Base-by-base conservation (phyloP, 257 asterid genomes). In the Gynochthodes officinalis region DNA sequence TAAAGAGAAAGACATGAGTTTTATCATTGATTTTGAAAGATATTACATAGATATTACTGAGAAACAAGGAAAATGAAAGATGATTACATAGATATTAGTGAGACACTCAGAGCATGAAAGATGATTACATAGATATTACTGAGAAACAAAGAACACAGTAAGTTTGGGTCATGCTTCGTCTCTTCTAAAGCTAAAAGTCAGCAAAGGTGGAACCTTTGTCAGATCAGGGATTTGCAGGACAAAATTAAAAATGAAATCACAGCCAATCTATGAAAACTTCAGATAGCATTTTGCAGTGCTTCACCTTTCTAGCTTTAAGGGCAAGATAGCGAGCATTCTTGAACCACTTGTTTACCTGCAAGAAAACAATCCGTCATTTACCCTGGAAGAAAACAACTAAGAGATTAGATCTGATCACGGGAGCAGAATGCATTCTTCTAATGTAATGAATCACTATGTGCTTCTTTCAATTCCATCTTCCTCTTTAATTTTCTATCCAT, bases 331-430 rank as follows among this genome's bases (percentile, higher is more conserved):
- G 98, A 5, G 98, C 89, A 79, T 95, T 95, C 91, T 95, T 95
- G 90, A 95, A 95, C 99, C 98, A 95, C 80, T 95, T 95, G 88
- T 90, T 95, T 63, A 95, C 97, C 99, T 95, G 77, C 81, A 87
- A 77, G 44, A 64, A 50, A 76, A 70, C 28, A 63, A 25, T 7
- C 28, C 0, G 55, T 48, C 14, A 44, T 28, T 42, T 32, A 42
- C 28, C 16, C 49, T 21, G 37, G 49, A 28, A 0, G 49, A 37
- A 43, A 66, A 66, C 0, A 42, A 1, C 23, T 7, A 55, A 19
- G 61, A 40, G 66, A 55, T 54, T 19, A 52, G 9, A 65, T 65
- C 37, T 32, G 35, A 37, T 23, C 19, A 27, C 15, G 37, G 57
- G 37, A 63, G 57, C 43, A 72, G n/a, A 35, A 25, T 25, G 50